Conservation (phyloP, 371 early-diverging fungal species). For the Cladochytrium tenue region DNA sequence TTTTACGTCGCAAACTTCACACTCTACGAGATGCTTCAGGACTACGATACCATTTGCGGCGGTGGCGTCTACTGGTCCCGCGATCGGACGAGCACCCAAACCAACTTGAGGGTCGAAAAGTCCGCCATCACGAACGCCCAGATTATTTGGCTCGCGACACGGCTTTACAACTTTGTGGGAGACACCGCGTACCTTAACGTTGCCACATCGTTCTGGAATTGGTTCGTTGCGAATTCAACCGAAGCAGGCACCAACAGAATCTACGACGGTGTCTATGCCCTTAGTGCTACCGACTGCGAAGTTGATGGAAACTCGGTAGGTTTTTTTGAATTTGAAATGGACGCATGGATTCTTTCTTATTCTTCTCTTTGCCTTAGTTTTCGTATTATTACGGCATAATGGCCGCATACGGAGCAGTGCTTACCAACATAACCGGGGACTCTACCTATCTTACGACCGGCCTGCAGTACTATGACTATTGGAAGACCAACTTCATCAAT, state of each 20-base stretch:
- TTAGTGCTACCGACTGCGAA: background rate
- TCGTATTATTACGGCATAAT: slow-evolving; percentile 33
- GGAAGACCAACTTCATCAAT: slow-evolving; percentile 13
- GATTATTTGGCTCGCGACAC: slow-evolving; percentile 30
- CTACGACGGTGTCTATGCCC: slow-evolving; percentile 15
- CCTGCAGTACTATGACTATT: slow-evolving; percentile 5
- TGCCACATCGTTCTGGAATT: slow-evolving; percentile 26
- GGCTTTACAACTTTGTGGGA: slow-evolving; percentile 28
- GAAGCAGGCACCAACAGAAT: slow-evolving; percentile 5
- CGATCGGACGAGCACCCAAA: slow-evolving; percentile 16
- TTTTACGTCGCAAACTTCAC: slow-evolving; percentile 31
- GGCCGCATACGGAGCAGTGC: slow-evolving; percentile 23
- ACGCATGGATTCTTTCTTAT: background rate
- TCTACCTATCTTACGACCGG: slow-evolving; percentile 25
- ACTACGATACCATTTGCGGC: slow-evolving; percentile 37
- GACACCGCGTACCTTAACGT: slow-evolving; percentile 24
- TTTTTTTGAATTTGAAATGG: no score
- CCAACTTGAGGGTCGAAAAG: slow-evolving; percentile 29
- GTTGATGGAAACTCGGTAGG: slow-evolving; percentile 1
- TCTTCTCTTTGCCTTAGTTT: background rate
- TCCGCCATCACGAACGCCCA: slow-evolving; percentile 45
- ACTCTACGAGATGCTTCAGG: slow-evolving; percentile 29
- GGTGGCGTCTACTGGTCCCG: slow-evolving; percentile 48
- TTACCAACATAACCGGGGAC: slow-evolving; percentile 31
- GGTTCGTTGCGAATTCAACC: slow-evolving; percentile 30